Evolutionary conservation across 176 grass and related monocot species (phyloP), one percentile per base, ranked within the genome.

Genomic region (Thinopyrum elongatum): DNA sequence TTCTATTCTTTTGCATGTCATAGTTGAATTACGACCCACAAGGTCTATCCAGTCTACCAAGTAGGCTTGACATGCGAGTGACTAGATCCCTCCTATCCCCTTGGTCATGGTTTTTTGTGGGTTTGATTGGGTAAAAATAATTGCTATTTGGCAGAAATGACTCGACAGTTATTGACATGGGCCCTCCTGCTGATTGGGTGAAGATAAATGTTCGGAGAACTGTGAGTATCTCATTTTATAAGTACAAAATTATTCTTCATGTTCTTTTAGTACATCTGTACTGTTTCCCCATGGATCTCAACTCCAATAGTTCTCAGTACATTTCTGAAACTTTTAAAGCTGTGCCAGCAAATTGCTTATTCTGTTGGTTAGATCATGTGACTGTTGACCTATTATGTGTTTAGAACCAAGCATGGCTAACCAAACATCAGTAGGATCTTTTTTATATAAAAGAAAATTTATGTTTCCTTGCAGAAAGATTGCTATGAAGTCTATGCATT

Each of bases 401-500:
- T 57, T 77, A 25, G 28, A 82, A 86, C 39, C 27, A 86, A 86
- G 6, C 53, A 86, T 79, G 6, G 4, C 21, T 64, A 26, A 58
- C 16, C 16, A n/a, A 64, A n/a, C 72, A 75, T 61, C 27, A 22
- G 74, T 39, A 17, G 49, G 49, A 67, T 34, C 17, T n/a, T 49
- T 68, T 23, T 26, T 90, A 81, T 85, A 55, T 84, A 21, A 78
- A 83, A 41, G 44, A 78, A 62, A 26, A 29, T 10, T 83, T 26
- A 4, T 70, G 8, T 85, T 88, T 84, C 90, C 60, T 81, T 87
- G 80, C 90, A 98, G 97, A 94, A 95, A 82, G 94, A 95, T 80
- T 98, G 94, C 86, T 98, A 89, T 83, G 94, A 95, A 94, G 87
- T 98, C 74, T 98, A 98, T 82, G 97, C 97, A 25, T 90, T 98